Percentiles rank a stretch among this genome's conserved stretches.
Evolutionary conservation across 1,284 basidiomycete species (phyloP).

Genomic region (Cystobasidium slooffiae): DNA sequence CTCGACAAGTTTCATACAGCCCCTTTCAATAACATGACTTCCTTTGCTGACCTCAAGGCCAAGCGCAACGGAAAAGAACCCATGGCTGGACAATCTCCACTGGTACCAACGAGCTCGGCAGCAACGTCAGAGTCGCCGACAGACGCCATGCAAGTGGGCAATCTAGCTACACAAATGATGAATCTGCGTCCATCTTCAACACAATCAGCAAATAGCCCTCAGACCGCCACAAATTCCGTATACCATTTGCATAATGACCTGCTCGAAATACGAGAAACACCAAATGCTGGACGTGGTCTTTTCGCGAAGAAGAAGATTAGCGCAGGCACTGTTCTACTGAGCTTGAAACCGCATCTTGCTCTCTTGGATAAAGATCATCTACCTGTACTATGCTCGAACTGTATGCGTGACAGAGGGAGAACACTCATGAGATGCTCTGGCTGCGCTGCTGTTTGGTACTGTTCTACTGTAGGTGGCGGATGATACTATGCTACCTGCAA

Average conservation of each 20-base stretch:
- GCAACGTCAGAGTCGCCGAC: not conserved
- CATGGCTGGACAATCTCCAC: not conserved
- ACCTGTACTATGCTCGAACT: constrained; percentile 26
- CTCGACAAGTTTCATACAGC: too few relatives aligned
- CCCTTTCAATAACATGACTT: not conserved
- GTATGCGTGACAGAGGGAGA: constrained; percentile 23
- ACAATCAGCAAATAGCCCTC: not conserved
- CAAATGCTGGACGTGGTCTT: constrained; percentile 28
- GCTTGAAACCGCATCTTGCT: constrained; percentile 24
- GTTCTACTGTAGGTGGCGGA: constrained; percentile 64
- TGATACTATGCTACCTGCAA: constrained; percentile 3
- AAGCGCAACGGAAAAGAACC: not conserved
- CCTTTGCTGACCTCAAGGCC: constrained; percentile 28
- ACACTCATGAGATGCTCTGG: constrained; percentile 63
- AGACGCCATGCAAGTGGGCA: not conserved
- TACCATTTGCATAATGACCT: constrained; percentile 9
- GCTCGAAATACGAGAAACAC: constrained; percentile 29
- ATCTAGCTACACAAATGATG: not conserved
- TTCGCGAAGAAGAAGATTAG: constrained; percentile 32
- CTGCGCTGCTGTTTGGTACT: constrained; percentile 73
- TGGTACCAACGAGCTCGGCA: not conserved
- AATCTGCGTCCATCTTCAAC: not conserved
- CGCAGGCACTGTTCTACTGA: constrained; percentile 36
- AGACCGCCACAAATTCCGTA: too few relatives aligned
- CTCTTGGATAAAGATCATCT: constrained; percentile 40